Base-by-base conservation (phyloP, 257 asterid species). In the Ballota nigra region DNA sequence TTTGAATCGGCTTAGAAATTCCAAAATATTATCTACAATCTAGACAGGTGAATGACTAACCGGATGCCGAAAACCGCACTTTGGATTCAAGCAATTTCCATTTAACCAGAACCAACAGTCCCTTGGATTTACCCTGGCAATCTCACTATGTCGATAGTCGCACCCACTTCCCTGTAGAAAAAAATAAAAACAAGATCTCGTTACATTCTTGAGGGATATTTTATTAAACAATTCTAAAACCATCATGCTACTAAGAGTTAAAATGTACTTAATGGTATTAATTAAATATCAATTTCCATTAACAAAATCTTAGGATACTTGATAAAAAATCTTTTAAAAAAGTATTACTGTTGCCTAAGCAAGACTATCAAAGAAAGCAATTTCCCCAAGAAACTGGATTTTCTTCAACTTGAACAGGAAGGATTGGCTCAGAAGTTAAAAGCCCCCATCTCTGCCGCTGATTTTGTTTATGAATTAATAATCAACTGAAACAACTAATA, bases 121-220 rank as follows among this genome's bases (percentile, higher is more conserved):
- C 69, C 83, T 77, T 16, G 92, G 88, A 70, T 87, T 85, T 51
- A 83, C 66, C 77, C 90, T 76, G 1, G 92, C 87, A 22, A 16
- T 15, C 29, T 87, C 90, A 79, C 88, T 85, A 52, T 87, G 92
- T 3, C 92, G 86, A 69, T 84, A 87, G 70, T 87, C 92, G 5
- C 90, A 87, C 16, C 85, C 87, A 62, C 70, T 76, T 41, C 90
- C 92, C 92, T 87, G 77, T 22, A 28, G 28, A 20, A 38, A 69
- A n/a, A n/a, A n/a, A n/a, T n/a, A 8, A 38, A 38, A 9, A 38
- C 45, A 38, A 38, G 10, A 38, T 1, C 45, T 8, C 45, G 8
- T 38, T 38, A 38, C 45, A 38, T 33, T 33, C 38, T 33, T 1
- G 9, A 5, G 7, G 38, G 38, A 33, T 0, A 33, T 33, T 33